Conservation (phyloP, 1,139 yeast species). For the Pneumocystis carinii region DNA sequence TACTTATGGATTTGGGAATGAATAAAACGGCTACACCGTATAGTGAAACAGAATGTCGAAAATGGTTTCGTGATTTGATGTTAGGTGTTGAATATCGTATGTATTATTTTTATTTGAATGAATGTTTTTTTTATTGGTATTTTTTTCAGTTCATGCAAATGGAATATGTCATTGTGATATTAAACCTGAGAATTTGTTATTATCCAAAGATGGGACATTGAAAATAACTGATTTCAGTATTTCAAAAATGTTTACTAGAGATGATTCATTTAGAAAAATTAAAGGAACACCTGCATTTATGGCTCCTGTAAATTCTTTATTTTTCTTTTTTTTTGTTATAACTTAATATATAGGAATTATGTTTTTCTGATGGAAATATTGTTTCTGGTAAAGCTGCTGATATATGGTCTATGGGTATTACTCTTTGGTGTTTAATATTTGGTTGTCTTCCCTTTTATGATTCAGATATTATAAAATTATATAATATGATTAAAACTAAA, state of each 20-base stretch:
- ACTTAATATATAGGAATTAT: constrained; percentile 62
- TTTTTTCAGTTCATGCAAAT: constrained; percentile 53
- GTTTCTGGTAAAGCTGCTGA: constrained; percentile 52
- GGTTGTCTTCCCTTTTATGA: constrained; percentile 30
- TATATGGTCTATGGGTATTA: constrained; percentile 69
- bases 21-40: constrained; percentile 35
- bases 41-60: constrained; percentile 28
- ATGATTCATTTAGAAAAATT: constrained; percentile 36
- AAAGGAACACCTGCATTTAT: constrained; percentile 79
- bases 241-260: constrained; percentile 47
- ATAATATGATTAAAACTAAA: constrained; percentile 20
- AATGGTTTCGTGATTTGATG: constrained; percentile 61
- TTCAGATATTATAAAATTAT: constrained; percentile 36
- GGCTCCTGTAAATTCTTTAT: constrained; percentile 39
- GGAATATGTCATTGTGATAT: constrained; percentile 93
- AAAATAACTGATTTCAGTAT: constrained; percentile 95
- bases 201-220: constrained; percentile 58
- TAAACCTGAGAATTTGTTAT: constrained; percentile 79
- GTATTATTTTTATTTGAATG: constrained; percentile 13
- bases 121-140: constrained; percentile 16
- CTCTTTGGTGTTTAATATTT: constrained; percentile 28
- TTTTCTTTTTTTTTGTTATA: too few species aligned
- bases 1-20: constrained; percentile 32
- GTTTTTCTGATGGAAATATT: constrained; percentile 28
- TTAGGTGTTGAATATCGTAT: constrained; percentile 63